These are phyloP conservation scores for Podochytrium sp. DNA, from an alignment of 192 early-diverging fungal species.

Conservation along the genomic window DNA sequence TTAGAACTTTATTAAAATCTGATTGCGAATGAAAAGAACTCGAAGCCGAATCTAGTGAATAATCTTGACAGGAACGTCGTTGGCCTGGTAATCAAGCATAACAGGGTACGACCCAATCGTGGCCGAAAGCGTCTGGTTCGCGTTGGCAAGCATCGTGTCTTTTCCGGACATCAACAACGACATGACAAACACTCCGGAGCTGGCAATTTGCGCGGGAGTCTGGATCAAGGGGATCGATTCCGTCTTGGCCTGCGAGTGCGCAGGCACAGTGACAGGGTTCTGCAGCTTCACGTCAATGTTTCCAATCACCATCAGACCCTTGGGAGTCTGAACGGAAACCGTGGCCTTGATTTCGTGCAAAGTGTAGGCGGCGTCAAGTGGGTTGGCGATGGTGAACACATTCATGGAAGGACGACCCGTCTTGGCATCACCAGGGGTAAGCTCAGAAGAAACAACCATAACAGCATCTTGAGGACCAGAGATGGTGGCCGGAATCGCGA, in stretches of 20 bases:
- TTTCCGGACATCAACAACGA: too few relatives aligned
- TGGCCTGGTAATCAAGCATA: too few relatives aligned
- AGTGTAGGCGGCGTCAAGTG: conserved; percentile 17
- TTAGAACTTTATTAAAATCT: too few relatives aligned
- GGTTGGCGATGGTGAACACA: conserved; percentile 1
- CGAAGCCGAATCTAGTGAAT: too few relatives aligned
- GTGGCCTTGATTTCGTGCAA: background rate
- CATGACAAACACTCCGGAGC: background rate
- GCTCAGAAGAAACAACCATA: background rate
- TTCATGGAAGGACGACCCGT: background rate
- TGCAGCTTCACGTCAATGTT: background rate
- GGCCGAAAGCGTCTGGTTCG: too few relatives aligned
- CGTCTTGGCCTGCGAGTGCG: background rate
- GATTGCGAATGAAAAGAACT: too few relatives aligned
- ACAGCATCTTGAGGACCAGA: background rate
- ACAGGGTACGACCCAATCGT: too few relatives aligned
- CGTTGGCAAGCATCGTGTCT: too few relatives aligned
- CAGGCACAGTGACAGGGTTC: background rate
- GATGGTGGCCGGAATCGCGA: conserved; percentile 25
- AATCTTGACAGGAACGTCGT: too few relatives aligned
- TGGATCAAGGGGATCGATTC: background rate
- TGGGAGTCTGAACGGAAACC: background rate
- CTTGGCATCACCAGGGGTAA: background rate
- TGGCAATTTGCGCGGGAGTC: background rate
- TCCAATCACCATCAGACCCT: background rate